Conservation (phyloP, 345 rosid genomes). For the Lepidium africanum region DNA sequence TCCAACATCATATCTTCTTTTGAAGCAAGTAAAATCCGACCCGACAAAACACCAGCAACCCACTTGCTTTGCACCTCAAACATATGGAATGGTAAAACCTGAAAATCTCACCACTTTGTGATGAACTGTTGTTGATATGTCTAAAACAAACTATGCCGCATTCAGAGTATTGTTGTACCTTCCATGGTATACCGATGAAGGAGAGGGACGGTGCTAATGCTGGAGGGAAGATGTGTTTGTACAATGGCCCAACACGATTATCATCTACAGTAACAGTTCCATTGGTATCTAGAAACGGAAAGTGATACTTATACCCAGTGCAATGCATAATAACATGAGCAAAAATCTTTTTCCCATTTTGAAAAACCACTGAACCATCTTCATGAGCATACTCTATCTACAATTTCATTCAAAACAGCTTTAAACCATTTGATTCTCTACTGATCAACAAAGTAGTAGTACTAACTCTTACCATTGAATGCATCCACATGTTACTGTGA, state of each 20-base stretch:
- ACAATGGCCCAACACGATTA: slow-evolving; percentile 69
- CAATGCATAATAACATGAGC: slow-evolving; percentile 68
- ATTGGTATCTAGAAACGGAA: slow-evolving; percentile 69
- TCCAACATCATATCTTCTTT: slow-evolving; percentile 61
- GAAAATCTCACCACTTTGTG: slow-evolving; percentile 16
- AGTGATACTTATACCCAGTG: slow-evolving; percentile 70
- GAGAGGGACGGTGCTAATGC: slow-evolving; percentile 65
- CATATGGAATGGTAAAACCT: slow-evolving; percentile 58
- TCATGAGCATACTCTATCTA: slow-evolving; percentile 52
- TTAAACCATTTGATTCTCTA: background rate
- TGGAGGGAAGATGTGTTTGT: slow-evolving; percentile 72
- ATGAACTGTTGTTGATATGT: too few relatives aligned
- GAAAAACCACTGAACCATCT: slow-evolving; percentile 61
- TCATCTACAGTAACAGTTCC: slow-evolving; percentile 65
- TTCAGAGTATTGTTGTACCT: slow-evolving; percentile 25
- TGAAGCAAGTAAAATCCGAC: slow-evolving; percentile 52
- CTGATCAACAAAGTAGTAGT: background rate
- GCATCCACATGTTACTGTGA: slow-evolving; percentile 51
- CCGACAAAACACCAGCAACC: slow-evolving; percentile 71
- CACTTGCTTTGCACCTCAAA: slow-evolving; percentile 76
- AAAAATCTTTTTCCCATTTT: slow-evolving; percentile 35
- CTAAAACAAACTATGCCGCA: too few relatives aligned
- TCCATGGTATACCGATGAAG: slow-evolving; percentile 68
- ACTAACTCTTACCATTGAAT: slow-evolving; percentile 53
- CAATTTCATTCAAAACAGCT: background rate